Conservation (phyloP, 345 rosid genomes). For the Acer negundo region DNA sequence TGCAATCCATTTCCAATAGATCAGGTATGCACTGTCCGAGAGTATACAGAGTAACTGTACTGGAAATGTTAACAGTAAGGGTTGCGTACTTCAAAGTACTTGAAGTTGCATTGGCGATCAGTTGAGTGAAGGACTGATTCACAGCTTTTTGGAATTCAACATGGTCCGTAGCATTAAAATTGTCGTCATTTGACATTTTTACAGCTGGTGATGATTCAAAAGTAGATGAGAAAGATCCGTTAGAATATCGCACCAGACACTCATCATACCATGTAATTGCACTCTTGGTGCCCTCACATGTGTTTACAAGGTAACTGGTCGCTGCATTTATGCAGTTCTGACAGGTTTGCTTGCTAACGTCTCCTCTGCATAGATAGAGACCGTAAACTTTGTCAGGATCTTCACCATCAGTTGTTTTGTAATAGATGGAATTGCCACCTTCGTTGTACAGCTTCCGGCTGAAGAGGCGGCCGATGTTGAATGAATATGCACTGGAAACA, state of each 20-base stretch:
- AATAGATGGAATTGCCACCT: background rate
- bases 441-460: background rate
- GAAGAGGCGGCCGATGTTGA: background rate
- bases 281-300: conserved; percentile 23
- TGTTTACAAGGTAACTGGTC: background rate
- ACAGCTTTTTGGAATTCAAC: background rate
- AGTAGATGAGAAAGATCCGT: conserved; percentile 7
- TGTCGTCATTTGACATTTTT: background rate
- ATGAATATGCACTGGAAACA: background rate
- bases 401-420: conserved; percentile 4
- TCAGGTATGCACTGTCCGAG: conserved; percentile 28
- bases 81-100: background rate
- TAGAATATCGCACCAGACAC: conserved; percentile 40
- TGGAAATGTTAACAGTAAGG: background rate
- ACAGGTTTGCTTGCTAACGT: background rate
- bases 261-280: conserved; percentile 39
- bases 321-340: conserved; percentile 23
- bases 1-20: conserved; percentile 7
- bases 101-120: background rate
- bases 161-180: background rate
- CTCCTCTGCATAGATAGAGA: conserved; percentile 21
- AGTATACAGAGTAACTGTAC: background rate
- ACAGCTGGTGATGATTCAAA: background rate
- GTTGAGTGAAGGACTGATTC: background rate
- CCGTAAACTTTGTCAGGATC: conserved; percentile 18